Evolutionary conservation across 164 flowering plant species (phyloP).

Genomic region (Liquidambar formosana): DNA sequence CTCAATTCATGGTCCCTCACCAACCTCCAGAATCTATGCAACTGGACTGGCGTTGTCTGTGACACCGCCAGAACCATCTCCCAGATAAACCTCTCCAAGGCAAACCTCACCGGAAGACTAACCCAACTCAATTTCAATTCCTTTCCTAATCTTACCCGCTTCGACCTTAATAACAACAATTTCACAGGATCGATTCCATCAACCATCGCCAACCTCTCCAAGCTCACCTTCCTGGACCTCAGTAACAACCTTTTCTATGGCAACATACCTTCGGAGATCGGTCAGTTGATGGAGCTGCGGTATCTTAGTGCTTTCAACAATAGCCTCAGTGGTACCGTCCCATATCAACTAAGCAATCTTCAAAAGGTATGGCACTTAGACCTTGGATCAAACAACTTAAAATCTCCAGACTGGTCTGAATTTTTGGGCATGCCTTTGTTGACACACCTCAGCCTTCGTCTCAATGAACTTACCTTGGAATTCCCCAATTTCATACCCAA

Average conservation of each 20-base stretch:
- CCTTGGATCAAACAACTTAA: too few relatives aligned
- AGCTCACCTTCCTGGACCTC: too few relatives aligned
- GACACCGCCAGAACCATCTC: constrained; percentile 27
- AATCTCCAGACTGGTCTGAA: too few relatives aligned
- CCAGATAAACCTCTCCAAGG: constrained; percentile 29
- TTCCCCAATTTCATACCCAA: constrained; percentile 24
- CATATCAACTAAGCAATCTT: too few relatives aligned
- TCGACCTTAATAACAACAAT: constrained; percentile 40
- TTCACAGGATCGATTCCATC: too few relatives aligned
- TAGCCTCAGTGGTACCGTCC: constrained; percentile 41
- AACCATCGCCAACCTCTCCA: too few relatives aligned
- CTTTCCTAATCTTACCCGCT: constrained; percentile 39
- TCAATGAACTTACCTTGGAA: constrained; percentile 33
- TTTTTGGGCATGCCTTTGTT: too few relatives aligned
- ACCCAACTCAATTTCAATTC: constrained; percentile 36
- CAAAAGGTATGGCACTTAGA: too few relatives aligned
- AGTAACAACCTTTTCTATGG: too few relatives aligned
- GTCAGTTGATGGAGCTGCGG: constrained; percentile 39
- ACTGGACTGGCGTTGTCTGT: constrained; percentile 53
- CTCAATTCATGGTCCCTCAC: constrained; percentile 47
- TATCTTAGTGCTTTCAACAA: constrained; percentile 44
- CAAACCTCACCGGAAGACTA: constrained; percentile 35
- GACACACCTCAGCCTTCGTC: constrained; percentile 32
- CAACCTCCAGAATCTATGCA: constrained; percentile 40
- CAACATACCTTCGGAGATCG: constrained; percentile 28